Evolutionary conservation across 768 basidiomycete genomes (phyloP), one percentile per base, ranked within the genome.

Genomic region (Hebeloma cylindrosporum): DNA sequence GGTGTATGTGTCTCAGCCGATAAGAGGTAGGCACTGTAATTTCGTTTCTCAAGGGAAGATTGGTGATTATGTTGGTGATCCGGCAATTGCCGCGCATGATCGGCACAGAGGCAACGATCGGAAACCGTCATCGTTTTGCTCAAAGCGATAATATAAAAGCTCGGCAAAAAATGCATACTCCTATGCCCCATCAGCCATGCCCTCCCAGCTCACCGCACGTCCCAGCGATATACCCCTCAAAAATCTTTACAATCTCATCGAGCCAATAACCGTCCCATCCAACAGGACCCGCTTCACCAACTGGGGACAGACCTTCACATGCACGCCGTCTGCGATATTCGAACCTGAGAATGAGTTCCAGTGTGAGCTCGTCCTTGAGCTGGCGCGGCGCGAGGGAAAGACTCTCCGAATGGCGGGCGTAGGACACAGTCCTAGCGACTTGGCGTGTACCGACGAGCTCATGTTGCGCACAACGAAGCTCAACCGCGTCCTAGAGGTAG

Each of bases 341-440:
- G 79, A 80, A 53, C 96, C 95, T 3, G 73, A 77, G 51, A 77
- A 71, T 17, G 79, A 80, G 31, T 63, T 74, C 47, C 76, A 97
- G 25, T 88, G 91, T 59, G 73, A 75, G 33, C 75, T 81, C 53
- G 73, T 94, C 34, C 72, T 98, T 20, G 88, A 90, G 58, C 80
- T 93, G 18, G 93, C 93, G 0, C 72, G 83, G 13, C 71, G 86
- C 31, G 81, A 93, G 60, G 69, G 76, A 11, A 81, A 78, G 59
- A 72, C 77, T 16, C 73, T 98, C 25, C 81, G 93, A 43, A 87
- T 89, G 1, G 86, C 83, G 9, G 96, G 93, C 9, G 82, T 91
- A 11, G 95, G 94, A 2, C 94, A 97, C 68, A 89, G 87, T 46
- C 95, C 95, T 17, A 88, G 85, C 59, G 95, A 99, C 68, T 74